Evolutionary conservation across 306 rosid genomes (phyloP).

Genomic region (Spatholobus suberectus): DNA sequence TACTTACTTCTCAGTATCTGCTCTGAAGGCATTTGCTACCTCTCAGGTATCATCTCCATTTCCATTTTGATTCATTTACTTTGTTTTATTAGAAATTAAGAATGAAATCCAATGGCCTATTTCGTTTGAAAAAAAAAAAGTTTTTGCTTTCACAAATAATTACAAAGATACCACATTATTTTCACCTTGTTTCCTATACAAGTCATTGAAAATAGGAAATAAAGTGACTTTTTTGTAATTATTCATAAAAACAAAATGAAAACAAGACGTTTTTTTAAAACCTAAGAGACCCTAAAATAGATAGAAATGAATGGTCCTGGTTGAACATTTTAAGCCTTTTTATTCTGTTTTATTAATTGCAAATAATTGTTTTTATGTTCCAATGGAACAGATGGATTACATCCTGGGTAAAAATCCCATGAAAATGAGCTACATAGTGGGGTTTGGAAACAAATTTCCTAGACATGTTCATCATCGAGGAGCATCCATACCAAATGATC

Average conservation of each 20-base stretch:
- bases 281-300: background rate
- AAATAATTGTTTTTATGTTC: background rate
- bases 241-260: background rate
- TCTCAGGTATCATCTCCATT: conserved; percentile 61
- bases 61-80: background rate
- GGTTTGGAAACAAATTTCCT: conserved; percentile 62
- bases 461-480: conserved; percentile 67
- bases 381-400: conserved; percentile 59
- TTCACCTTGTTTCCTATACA: background rate
- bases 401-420: conserved; percentile 72
- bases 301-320: background rate
- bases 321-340: background rate
- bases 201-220: background rate
- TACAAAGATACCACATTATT: background rate
- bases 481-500: conserved; percentile 65
- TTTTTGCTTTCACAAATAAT: background rate
- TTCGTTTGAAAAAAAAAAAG: background rate
- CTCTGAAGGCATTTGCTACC: conserved; percentile 59
- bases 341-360: background rate
- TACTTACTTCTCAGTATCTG: conserved; percentile 29
- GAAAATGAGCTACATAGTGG: conserved; percentile 74
- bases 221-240: background rate
- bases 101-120: background rate
- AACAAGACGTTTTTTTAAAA: background rate
- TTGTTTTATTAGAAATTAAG: background rate